Base-by-base conservation (phyloP, 176 grass and related monocot species). In the Rhynchospora tenuis region DNA sequence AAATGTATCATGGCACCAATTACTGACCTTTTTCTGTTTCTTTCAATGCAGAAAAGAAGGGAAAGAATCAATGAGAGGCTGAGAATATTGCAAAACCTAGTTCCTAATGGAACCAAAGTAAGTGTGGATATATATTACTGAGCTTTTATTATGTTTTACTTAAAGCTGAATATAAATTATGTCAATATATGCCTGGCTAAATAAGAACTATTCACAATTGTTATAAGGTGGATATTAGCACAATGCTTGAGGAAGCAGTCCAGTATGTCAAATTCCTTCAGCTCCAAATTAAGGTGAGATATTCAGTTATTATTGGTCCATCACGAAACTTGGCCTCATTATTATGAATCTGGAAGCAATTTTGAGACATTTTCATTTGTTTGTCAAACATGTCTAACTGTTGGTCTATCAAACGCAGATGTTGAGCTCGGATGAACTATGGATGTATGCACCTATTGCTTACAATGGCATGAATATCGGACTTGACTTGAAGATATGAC, bases 81-180 rank as follows among this genome's bases (percentile, higher is more conserved):
- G 56, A 97, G 85, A 54, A 85, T 90, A 28, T 75, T 97, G 63
- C 94, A 94, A 89, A 90, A 87, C n/a, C 78, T 97, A 78, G 90
- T 97, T 28, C 94, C 94, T 0, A 94, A 97, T 86, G 94, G 91
- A 86, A 94, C 91, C 23, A 97, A 97, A 83, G 94, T 97, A 88
- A 92, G 86, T n/a, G 66, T 86, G 51, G 61, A 82, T 38, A 38
- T 38, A 38, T 16, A 24, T n/a, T n/a, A 54, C 24, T 55, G 10
- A 56, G 6, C 64, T 28, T 3, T 79, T 56, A 64, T 42, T 52
- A 73, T 24, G 76, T 38, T 19, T 47, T 26, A 47, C 48, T 46
- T 47, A 71, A 19, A 71, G 14, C 59, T 26, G 0, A 76, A 54
- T 16, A 15, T 76, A 15, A 55, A 28, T 76, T 12, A 29, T 60